Conservation (phyloP, 2,329 filamentous ascomycete genomes). For the Colletotrichum viniferum region DNA sequence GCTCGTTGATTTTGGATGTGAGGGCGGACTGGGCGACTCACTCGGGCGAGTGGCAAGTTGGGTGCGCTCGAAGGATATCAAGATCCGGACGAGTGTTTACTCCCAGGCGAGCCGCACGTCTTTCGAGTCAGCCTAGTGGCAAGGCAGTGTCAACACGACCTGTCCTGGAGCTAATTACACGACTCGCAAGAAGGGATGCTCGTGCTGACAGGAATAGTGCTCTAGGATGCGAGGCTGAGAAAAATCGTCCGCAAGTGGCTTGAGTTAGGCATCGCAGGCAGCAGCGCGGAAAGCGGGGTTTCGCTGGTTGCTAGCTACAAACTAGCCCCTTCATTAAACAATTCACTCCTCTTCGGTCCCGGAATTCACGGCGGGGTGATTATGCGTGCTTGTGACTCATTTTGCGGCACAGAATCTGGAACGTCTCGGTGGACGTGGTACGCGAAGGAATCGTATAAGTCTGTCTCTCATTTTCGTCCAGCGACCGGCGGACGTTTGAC, state of each 20-base stretch:
- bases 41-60: neutral
- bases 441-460: neutral
- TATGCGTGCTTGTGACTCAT: neutral
- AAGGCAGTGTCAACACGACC: neutral
- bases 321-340: neutral
- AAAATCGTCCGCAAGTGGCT: neutral
- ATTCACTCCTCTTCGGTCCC: neutral
- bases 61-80: neutral
- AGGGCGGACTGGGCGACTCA: neutral
- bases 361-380: neutral
- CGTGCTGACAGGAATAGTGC: neutral
- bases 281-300: conserved; percentile 3
- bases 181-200: neutral
- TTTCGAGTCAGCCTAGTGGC: neutral
- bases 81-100: neutral
- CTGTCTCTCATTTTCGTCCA: neutral
- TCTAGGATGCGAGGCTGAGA: neutral
- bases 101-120: neutral
- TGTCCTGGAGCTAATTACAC: neutral
- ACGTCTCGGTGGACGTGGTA: too few species aligned
- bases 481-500: neutral
- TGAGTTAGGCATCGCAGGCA: neutral
- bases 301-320: neutral
- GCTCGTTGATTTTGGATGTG: neutral
- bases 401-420: neutral